Conservation (phyloP, 1,139 yeast species). For the Kodamaea ohmeri region DNA sequence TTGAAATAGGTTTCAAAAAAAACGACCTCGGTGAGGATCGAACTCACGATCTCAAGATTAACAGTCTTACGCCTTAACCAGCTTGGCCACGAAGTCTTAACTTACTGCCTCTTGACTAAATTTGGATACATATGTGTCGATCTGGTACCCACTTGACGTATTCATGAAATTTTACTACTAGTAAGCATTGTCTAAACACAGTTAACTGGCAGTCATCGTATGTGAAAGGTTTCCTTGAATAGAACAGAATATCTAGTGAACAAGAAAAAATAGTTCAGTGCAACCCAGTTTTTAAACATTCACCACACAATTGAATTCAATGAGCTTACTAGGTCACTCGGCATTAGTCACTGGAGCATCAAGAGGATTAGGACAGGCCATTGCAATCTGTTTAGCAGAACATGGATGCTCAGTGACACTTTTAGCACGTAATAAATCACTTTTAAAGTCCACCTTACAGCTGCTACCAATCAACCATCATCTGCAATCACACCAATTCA, state of each 20-base stretch:
- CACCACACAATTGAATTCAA: not conserved
- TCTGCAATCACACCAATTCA: constrained; percentile 45
- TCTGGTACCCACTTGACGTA: too few relatives aligned
- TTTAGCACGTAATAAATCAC: constrained; percentile 51
- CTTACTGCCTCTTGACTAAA: too few relatives aligned
- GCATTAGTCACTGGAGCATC: constrained; percentile 87
- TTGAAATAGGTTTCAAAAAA: constrained; percentile 1
- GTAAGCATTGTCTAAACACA: too few relatives aligned
- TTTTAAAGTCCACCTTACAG: constrained; percentile 32
- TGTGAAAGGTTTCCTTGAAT: too few relatives aligned
- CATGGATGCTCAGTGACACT: constrained; percentile 64
- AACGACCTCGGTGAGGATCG: constrained; percentile 47
- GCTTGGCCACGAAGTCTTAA: constrained; percentile 25
- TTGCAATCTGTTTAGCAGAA: constrained; percentile 55
- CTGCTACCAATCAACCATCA: constrained; percentile 31
- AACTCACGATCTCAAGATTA: constrained; percentile 48
- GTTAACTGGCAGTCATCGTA: too few relatives aligned
- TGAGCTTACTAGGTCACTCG: constrained; percentile 17
- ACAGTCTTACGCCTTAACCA: constrained; percentile 36
- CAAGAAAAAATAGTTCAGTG: too few relatives aligned
- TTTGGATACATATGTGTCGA: too few relatives aligned
- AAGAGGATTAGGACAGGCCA: constrained; percentile 72
- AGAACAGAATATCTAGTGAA: too few relatives aligned
- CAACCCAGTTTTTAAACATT: not conserved
- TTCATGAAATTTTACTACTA: too few relatives aligned